These are phyloP conservation scores for Penicillium polonicum DNA, from an alignment of 2,329 filamentous ascomycete genomes.

Conservation along the genomic window DNA sequence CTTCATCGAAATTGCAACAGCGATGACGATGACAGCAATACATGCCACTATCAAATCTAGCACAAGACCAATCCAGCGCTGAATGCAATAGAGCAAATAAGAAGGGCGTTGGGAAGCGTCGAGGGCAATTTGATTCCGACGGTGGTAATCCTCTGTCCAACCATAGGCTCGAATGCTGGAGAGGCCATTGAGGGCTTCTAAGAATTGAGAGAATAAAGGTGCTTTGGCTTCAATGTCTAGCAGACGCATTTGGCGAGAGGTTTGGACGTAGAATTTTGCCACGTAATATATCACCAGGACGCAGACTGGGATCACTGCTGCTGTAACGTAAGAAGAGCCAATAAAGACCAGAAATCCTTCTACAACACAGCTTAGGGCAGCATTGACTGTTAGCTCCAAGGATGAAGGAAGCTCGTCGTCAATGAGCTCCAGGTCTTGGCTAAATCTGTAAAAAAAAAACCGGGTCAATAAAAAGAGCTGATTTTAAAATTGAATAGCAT, in stretches of 20 bases:
- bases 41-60: slow-evolving; percentile 25
- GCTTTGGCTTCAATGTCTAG: slow-evolving; percentile 59
- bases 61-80: slow-evolving; percentile 11
- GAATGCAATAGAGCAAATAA: slow-evolving; percentile 10
- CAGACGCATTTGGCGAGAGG: slow-evolving; percentile 49
- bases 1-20: slow-evolving; percentile 19
- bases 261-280: slow-evolving; percentile 50
- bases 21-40: slow-evolving; percentile 25
- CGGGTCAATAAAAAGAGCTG: background rate
- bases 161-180: slow-evolving; percentile 54
- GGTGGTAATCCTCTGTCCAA: slow-evolving; percentile 44
- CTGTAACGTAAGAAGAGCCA: slow-evolving; percentile 39
- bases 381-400: slow-evolving; percentile 24
- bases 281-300: slow-evolving; percentile 42
- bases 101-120: slow-evolving; percentile 8
- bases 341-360: slow-evolving; percentile 35
- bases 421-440: slow-evolving; percentile 34
- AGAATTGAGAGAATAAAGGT: slow-evolving; percentile 39
- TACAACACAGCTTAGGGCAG: slow-evolving; percentile 28
- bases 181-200: slow-evolving; percentile 50
- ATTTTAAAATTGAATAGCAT: no score
- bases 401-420: slow-evolving; percentile 29
- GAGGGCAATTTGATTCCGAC: slow-evolving; percentile 16
- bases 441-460: slow-evolving; percentile 22
- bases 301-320: slow-evolving; percentile 41